Evolutionary conservation across 139 green algal genomes (phyloP).

Genomic region (Chlamydomonas applanata): DNA sequence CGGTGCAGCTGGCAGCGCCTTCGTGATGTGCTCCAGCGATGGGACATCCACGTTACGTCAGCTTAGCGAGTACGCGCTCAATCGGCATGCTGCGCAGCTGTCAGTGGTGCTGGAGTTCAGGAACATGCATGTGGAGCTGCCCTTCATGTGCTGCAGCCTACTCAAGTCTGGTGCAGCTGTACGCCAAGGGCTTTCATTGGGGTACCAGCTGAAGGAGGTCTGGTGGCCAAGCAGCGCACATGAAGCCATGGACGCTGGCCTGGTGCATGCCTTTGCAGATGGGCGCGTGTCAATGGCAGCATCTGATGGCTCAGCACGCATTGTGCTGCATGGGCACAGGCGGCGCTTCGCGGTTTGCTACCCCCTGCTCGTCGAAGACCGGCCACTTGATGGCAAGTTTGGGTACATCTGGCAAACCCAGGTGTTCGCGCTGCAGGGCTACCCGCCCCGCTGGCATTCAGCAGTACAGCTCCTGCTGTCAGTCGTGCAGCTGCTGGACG

Average conservation of each 20-base stretch:
- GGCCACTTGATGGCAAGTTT: slow-evolving; percentile 26
- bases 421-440: slow-evolving; percentile 25
- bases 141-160: slow-evolving; percentile 33
- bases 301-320: slow-evolving; percentile 42
- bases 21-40: slow-evolving; percentile 19
- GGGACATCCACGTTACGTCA: slow-evolving; percentile 32
- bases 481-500: not conserved
- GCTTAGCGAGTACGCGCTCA: slow-evolving; percentile 54
- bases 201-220: slow-evolving; percentile 37
- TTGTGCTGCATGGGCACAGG: slow-evolving; percentile 48
- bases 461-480: slow-evolving; percentile 24
- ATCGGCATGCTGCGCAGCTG: slow-evolving; percentile 29
- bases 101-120: slow-evolving; percentile 55
- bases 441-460: slow-evolving; percentile 33
- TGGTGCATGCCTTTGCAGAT: slow-evolving; percentile 34
- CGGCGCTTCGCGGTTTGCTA: slow-evolving; percentile 62
- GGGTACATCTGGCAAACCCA: slow-evolving; percentile 57
- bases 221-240: slow-evolving; percentile 43
- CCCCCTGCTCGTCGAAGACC: slow-evolving; percentile 47
- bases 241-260: slow-evolving; percentile 20
- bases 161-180: not conserved
- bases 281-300: slow-evolving; percentile 39
- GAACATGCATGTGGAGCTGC: slow-evolving; percentile 54
- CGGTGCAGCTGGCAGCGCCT: slow-evolving; percentile 37
- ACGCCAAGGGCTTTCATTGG: slow-evolving; percentile 32